These are phyloP conservation scores for Spathaspora arborariae DNA, from an alignment of 805 yeast species.

Conservation along the genomic window DNA sequence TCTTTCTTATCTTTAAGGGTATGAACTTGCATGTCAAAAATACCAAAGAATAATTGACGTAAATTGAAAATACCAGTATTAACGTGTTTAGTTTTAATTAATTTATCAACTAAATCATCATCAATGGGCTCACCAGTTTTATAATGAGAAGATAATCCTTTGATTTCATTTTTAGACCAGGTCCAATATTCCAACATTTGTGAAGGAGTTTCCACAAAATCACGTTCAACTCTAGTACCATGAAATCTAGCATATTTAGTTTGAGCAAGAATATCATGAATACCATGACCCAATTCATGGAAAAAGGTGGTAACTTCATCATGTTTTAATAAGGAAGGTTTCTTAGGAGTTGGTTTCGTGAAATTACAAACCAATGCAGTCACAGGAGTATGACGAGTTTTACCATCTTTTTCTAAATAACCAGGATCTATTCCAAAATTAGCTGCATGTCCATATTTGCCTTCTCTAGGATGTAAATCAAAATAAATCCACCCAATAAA, in stretches of 20 bases:
- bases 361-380: constrained; percentile 84
- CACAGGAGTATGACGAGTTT: constrained; percentile 54
- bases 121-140: constrained; percentile 54
- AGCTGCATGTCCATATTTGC: constrained; percentile 88
- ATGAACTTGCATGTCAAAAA: constrained; percentile 74
- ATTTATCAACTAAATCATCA: constrained; percentile 52
- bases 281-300: constrained; percentile 90
- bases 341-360: constrained; percentile 64
- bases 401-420: constrained; percentile 45
- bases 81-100: constrained; percentile 66
- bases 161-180: constrained; percentile 65
- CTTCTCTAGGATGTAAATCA: constrained; percentile 81
- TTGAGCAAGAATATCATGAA: constrained; percentile 69
- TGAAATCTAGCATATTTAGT: constrained; percentile 65
- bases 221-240: constrained; percentile 77
- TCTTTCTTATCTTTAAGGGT: constrained; percentile 35
- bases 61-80: constrained; percentile 69
- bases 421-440: constrained; percentile 69
- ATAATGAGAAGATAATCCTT: constrained; percentile 62
- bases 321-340: constrained; percentile 75
- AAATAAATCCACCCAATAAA: constrained; percentile 78
- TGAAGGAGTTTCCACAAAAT: constrained; percentile 89
- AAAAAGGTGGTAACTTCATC: constrained; percentile 77
- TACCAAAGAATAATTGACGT: constrained; percentile 75
- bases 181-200: constrained; percentile 89